Base-by-base conservation (phyloP, 2,329 filamentous ascomycete genomes). In the Alternaria postmessia region DNA sequence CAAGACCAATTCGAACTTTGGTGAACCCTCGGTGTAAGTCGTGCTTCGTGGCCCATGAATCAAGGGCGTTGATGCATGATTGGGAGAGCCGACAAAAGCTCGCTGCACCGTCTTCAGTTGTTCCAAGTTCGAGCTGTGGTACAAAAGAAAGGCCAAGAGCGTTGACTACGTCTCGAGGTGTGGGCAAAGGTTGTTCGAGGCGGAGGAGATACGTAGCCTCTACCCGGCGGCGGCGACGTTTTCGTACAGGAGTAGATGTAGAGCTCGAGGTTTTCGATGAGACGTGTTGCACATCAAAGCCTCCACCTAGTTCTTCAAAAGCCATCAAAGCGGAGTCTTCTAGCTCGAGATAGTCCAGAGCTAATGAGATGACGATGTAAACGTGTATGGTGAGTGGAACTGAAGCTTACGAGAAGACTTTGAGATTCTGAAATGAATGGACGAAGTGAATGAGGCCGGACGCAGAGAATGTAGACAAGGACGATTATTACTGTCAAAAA, bases 281-380 rank as follows among this genome's bases (percentile, higher is more conserved):
- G 11, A 38, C 7, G 20, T 32, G 52, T 47, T 44, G 20, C 11
- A 47, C 46, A 44, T 52, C 22, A 6, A 51, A 42, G 51, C 28
- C 53, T 41, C 57, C 57, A 20, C 28, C 53, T 2, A 56, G 42
- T 39, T 60, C 53, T 1, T 32, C 32, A 1, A 60, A 38, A 34
- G 57, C 57, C 36, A 26, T 39, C 1, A 58, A 48, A 14, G 48
- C 57, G 20, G 51, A 46, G 16, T 64, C 41, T 60, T 64, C 51
- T 54, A 63, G 55, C 47, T 64, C 48, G 42, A 57, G 46, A 30
- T 57, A 57, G 7, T 60, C 39, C 53, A 60, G 52, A 39, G 6
- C 4, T 41, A 28, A 30, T 9, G 44, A 5, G 0, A 5, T 9
- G 7, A 14, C 2, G 16, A 14, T 16, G 16, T 20, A 24, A 4